Evolutionary conservation across 306 rosid genomes (phyloP).

Genomic region (Cucumis hystrix): DNA sequence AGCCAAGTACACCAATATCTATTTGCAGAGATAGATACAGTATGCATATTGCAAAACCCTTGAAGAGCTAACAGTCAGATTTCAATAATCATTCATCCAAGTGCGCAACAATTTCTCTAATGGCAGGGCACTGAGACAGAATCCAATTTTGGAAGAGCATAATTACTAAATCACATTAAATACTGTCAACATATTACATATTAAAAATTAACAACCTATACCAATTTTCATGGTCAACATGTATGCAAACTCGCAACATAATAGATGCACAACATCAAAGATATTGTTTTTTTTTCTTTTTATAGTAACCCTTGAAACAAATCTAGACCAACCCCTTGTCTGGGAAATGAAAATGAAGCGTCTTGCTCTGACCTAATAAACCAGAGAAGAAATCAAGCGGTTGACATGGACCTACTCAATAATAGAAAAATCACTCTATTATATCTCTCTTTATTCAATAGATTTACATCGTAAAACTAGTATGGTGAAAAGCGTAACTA

Average conservation of each 20-base stretch:
- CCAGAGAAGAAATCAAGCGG: not conserved
- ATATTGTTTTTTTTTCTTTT: not conserved
- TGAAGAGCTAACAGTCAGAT: not conserved
- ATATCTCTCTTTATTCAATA: not conserved
- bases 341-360: not conserved
- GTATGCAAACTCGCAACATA: not conserved
- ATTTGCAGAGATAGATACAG: not conserved
- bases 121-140: not conserved
- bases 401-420: not conserved
- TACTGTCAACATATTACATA: not conserved
- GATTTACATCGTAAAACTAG: not conserved
- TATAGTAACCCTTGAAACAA: not conserved
- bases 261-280: not conserved
- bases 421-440: not conserved
- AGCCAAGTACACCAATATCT: not conserved
- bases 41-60: not conserved
- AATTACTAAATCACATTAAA: not conserved
- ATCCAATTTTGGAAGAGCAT: not conserved
- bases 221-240: not conserved
- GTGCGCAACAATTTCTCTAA: not conserved
- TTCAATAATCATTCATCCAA: not conserved
- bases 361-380: not conserved
- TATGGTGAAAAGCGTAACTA: not conserved
- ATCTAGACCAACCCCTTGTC: slow-evolving; percentile 1
- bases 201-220: not conserved